phyloP scores from a whole-genome alignment of 139 green algal genomes.

The Chara braunii region DNA sequence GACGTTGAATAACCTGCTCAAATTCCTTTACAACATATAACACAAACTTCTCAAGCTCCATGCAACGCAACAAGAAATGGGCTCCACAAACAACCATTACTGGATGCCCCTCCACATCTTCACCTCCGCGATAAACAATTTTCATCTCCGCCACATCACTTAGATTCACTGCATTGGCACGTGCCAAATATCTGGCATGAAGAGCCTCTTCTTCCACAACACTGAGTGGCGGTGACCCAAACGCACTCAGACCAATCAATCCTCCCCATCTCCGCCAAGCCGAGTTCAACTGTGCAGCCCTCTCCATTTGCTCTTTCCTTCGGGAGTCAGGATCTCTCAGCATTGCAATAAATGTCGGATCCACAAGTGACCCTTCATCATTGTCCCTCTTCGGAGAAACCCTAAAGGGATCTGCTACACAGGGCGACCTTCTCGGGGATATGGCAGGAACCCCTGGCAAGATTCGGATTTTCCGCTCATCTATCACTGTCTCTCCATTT shows the following conservation, averaged over 20 bases:
- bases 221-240: slow-evolving; percentile 16
- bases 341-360: slow-evolving; percentile 32
- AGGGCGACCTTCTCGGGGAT: background rate
- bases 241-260: slow-evolving; percentile 3
- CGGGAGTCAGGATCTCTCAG: slow-evolving; percentile 23
- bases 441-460: slow-evolving; percentile 2
- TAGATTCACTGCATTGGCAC: slow-evolving; percentile 12
- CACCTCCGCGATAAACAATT: slow-evolving; percentile 33
- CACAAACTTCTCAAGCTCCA: slow-evolving; percentile 32
- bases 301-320: slow-evolving; percentile 23
- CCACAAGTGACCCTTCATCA: slow-evolving; percentile 4
- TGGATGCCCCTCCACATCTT: slow-evolving; percentile 19
- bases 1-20: slow-evolving; percentile 16
- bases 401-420: background rate
- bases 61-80: slow-evolving; percentile 26
- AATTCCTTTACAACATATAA: slow-evolving; percentile 37
- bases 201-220: slow-evolving; percentile 19
- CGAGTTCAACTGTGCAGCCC: background rate
- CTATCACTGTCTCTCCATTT: slow-evolving; percentile 16
- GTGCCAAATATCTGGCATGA: slow-evolving; percentile 16
- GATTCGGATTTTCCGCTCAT: slow-evolving; percentile 38
- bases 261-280: background rate
- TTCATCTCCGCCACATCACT: slow-evolving; percentile 38
- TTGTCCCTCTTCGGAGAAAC: background rate
- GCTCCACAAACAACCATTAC: slow-evolving; percentile 39